These are phyloP conservation scores for Osmanthus fragrans DNA, from an alignment of 257 asterid species.

Conservation along the genomic window DNA sequence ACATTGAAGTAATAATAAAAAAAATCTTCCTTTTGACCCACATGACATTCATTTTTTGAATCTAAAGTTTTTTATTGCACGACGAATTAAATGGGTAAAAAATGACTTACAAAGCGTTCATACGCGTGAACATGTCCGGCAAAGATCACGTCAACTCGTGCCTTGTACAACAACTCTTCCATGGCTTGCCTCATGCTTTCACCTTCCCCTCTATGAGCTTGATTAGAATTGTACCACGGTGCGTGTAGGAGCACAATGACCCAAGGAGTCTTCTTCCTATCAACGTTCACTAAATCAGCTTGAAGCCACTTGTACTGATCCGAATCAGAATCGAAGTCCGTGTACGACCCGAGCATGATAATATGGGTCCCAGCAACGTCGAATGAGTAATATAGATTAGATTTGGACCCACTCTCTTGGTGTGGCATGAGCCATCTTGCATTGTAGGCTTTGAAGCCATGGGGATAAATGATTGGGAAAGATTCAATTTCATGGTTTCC, in stretches of 20 bases:
- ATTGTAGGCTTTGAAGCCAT: constrained; percentile 70
- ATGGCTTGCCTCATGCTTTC: constrained; percentile 72
- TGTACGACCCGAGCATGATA: constrained; percentile 78
- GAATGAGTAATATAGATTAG: constrained; percentile 77
- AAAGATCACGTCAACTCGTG: constrained; percentile 61
- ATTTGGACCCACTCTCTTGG: constrained; percentile 53
- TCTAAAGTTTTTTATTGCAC: too few relatives aligned
- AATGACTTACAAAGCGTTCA: constrained; percentile 73
- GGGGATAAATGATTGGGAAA: constrained; percentile 57
- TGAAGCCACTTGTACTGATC: constrained; percentile 71
- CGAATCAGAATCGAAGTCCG: constrained; percentile 55
- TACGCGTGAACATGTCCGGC: constrained; percentile 89
- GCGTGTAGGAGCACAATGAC: constrained; percentile 62
- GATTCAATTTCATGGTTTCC: constrained; percentile 84
- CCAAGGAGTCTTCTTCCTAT: constrained; percentile 71
- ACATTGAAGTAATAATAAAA: neutral
- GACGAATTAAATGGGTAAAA: neutral
- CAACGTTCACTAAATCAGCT: constrained; percentile 49
- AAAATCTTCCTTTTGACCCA: too few relatives aligned
- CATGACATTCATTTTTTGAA: too few relatives aligned
- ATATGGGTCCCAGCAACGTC: constrained; percentile 62
- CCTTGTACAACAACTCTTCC: constrained; percentile 58
- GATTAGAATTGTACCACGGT: constrained; percentile 82
- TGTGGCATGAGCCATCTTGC: constrained; percentile 81
- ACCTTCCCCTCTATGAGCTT: constrained; percentile 79